Conservation (phyloP, 768 basidiomycete species). For the Pholiota conissans region DNA sequence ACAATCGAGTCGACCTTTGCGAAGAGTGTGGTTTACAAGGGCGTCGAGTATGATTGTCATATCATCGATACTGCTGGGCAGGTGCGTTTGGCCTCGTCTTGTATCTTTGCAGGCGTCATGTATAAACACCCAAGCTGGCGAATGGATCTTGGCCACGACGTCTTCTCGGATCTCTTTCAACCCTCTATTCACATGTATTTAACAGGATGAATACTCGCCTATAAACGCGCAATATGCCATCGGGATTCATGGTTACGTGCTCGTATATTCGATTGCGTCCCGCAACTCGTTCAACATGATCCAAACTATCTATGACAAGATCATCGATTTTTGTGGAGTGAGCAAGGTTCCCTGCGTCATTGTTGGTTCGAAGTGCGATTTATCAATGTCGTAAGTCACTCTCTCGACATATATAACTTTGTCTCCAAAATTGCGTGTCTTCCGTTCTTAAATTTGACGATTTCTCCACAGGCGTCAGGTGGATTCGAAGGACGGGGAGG, state of each 20-base stretch:
- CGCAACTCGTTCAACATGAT: conserved; percentile 94
- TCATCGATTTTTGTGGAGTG: conserved; percentile 86
- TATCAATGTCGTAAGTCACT: conserved; percentile 33
- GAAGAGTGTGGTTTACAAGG: conserved; percentile 85
- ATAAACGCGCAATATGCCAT: conserved; percentile 93
- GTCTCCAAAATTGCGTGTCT: neutral
- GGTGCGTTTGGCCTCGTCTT: conserved; percentile 43
- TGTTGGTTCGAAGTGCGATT: conserved; percentile 90
- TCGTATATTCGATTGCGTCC: conserved; percentile 93
- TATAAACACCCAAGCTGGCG: neutral
- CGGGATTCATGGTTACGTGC: conserved; percentile 95
- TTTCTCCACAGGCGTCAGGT: conserved; percentile 62
- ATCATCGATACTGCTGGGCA: conserved; percentile 99
- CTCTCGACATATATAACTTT: conserved; percentile 27
- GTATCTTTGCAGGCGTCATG: neutral
- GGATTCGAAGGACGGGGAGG: conserved; percentile 67
- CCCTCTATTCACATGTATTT: neutral
- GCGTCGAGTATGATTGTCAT: conserved; percentile 92
- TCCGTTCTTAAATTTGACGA: conserved; percentile 16
- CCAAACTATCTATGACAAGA: conserved; percentile 93
- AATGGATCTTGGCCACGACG: too few relatives aligned
- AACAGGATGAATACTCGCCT: conserved; percentile 89
- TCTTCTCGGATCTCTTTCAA: neutral
- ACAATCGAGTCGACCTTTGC: conserved; percentile 89
- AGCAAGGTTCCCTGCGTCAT: conserved; percentile 90